Conservation (phyloP, 2,329 filamentous ascomycete genomes). For the Dactylellina leptospora region DNA sequence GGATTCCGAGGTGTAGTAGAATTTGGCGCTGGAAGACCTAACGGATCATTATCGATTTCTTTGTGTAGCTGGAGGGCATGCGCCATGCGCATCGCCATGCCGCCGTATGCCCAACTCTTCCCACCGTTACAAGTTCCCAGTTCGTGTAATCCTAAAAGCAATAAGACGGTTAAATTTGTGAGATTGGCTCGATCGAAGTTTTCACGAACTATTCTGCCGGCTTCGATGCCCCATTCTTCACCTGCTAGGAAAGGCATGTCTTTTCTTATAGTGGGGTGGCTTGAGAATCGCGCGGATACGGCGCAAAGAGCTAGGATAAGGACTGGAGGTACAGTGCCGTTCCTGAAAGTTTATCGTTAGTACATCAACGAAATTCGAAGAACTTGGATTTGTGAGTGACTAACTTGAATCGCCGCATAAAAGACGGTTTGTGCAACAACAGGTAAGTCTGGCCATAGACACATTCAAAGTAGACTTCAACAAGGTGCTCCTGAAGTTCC, state of each 20-base stretch:
- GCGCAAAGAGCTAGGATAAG: constrained; percentile 93
- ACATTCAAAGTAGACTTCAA: constrained; percentile 94
- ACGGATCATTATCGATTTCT: constrained; percentile 83
- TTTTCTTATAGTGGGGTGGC: constrained; percentile 79
- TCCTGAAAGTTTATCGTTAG: constrained; percentile 63
- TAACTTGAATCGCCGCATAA: constrained; percentile 83
- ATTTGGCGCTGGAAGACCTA: constrained; percentile 62
- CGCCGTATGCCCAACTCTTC: constrained; percentile 92
- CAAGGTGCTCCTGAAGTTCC: constrained; percentile 90
- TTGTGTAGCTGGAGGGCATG: constrained; percentile 93
- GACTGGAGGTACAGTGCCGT: constrained; percentile 84
- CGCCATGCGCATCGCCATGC: constrained; percentile 95
- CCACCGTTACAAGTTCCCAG: constrained; percentile 97
- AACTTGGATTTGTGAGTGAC: constrained; percentile 57
- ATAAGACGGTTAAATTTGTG: constrained; percentile 88
- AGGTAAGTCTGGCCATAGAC: constrained; percentile 96
- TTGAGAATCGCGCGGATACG: constrained; percentile 92
- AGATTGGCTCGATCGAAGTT: constrained; percentile 96
- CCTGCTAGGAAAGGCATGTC: constrained; percentile 85
- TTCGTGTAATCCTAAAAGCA: constrained; percentile 89
- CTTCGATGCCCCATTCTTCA: constrained; percentile 87
- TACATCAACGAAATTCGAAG: neutral
- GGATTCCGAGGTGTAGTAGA: constrained; percentile 13
- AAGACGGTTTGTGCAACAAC: constrained; percentile 93
- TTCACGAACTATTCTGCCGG: constrained; percentile 84